Conservation (phyloP, 2,329 filamentous ascomycete genomes). For the Aspergillus ochraceus region DNA sequence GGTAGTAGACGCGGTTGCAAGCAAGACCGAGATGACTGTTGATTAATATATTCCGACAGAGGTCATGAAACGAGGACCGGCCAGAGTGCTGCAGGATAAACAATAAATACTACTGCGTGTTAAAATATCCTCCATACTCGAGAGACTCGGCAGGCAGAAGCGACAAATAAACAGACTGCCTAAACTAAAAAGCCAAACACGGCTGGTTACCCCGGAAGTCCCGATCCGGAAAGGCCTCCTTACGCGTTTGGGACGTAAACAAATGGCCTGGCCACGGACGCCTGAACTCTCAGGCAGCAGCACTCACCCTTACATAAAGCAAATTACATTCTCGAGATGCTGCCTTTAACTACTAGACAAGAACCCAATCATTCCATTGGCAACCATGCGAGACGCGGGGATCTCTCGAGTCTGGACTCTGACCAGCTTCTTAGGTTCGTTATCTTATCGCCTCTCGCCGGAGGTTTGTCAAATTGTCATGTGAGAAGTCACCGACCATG, state of each 20-base stretch:
- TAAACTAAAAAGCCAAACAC: background rate
- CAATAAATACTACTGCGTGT: too few species aligned
- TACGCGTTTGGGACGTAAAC: background rate
- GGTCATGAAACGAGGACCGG: background rate
- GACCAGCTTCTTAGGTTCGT: too few species aligned
- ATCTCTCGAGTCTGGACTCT: too few species aligned
- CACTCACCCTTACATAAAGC: background rate
- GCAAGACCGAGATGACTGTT: background rate
- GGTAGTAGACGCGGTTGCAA: background rate
- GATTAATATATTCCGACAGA: background rate
- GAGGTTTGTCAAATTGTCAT: too few species aligned
- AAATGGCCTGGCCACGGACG: background rate
- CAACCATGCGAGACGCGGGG: too few species aligned
- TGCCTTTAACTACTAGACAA: too few species aligned
- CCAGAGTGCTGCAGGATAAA: background rate
- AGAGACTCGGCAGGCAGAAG: background rate
- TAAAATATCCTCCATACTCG: too few species aligned
- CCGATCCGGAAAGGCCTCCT: background rate
- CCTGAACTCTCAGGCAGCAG: background rate
- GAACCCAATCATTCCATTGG: too few species aligned
- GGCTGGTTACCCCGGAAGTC: background rate
- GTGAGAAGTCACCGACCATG: too few species aligned
- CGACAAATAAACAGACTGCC: background rate
- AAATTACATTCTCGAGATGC: too few species aligned
- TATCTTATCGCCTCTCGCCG: too few species aligned